Conservation (phyloP, 2,329 filamentous ascomycete species). For the Knufia fluminis region DNA sequence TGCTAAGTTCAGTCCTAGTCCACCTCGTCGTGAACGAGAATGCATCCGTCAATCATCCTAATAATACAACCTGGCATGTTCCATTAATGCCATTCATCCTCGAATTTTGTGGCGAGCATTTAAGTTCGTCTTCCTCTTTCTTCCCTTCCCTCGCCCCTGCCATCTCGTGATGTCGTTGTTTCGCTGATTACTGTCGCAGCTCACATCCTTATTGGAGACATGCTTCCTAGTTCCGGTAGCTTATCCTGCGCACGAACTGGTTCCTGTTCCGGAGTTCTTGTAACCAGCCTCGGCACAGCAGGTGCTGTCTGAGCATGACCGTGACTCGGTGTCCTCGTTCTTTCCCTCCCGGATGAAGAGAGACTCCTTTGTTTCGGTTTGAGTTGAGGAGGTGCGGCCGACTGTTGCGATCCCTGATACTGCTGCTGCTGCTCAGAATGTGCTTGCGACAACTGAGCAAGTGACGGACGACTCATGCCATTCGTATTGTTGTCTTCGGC, state of each 20-base stretch:
- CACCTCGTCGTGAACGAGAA: too few species aligned
- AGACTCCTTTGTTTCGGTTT: constrained; percentile 20
- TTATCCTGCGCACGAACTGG: constrained; percentile 33
- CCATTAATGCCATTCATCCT: not conserved
- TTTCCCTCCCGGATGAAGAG: constrained; percentile 14
- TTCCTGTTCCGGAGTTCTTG: constrained; percentile 19
- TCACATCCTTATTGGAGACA: constrained; percentile 41
- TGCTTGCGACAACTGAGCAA: too few species aligned
- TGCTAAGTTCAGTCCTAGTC: too few species aligned
- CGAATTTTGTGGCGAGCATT: not conserved
- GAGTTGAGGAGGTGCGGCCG: constrained; percentile 13
- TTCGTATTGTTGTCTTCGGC: not conserved
- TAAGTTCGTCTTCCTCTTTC: not conserved
- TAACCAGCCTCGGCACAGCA: constrained; percentile 17
- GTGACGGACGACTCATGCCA: not conserved
- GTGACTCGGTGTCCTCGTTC: constrained; percentile 14
- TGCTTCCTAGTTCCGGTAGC: constrained; percentile 39
- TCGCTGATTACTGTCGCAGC: not conserved
- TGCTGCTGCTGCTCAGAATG: not conserved
- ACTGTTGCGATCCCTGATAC: constrained; percentile 3
- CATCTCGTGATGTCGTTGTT: not conserved
- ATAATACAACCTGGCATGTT: not conserved
- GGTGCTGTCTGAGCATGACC: constrained; percentile 17
- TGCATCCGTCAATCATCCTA: not conserved
- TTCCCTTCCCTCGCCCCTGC: not conserved